Percentiles rank a stretch among this genome's conserved stretches.
Evolutionary conservation across 2,329 filamentous ascomycete species (phyloP).

Genomic region (Podosphaera xanthii): DNA sequence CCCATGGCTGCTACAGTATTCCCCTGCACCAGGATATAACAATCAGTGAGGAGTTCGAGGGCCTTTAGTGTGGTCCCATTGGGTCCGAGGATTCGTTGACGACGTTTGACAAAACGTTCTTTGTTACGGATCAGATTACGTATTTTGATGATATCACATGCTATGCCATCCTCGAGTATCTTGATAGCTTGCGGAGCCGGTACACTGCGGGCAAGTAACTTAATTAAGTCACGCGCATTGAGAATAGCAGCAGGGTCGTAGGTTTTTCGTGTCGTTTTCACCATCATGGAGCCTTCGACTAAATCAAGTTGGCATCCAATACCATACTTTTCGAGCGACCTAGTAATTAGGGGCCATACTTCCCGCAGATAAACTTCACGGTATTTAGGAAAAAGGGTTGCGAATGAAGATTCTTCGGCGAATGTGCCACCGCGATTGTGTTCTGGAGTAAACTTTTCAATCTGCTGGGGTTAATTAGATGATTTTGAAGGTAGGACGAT

Average conservation of each 20-base stretch:
- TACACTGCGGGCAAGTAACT: conserved; percentile 73
- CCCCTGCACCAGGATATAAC: conserved; percentile 87
- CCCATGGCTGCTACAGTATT: conserved; percentile 91
- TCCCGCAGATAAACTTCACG: conserved; percentile 84
- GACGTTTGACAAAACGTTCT: conserved; percentile 82
- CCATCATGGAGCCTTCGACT: conserved; percentile 88
- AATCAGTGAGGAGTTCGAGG: conserved; percentile 71
- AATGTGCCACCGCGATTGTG: conserved; percentile 76
- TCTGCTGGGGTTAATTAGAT: conserved; percentile 19
- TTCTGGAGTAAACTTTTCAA: conserved; percentile 63
- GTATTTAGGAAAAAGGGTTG: conserved; percentile 80
- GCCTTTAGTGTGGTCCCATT: conserved; percentile 86
- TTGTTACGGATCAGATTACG: conserved; percentile 77
- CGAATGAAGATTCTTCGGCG: conserved; percentile 79
- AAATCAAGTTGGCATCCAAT: conserved; percentile 85
- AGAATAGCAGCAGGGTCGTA: conserved; percentile 83
- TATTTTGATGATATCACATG: conserved; percentile 93
- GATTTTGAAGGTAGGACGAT: background rate
- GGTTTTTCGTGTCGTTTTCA: conserved; percentile 81
- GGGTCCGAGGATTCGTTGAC: conserved; percentile 79
- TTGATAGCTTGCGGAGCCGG: conserved; percentile 84
- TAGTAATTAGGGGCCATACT: conserved; percentile 78
- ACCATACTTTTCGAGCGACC: conserved; percentile 63
- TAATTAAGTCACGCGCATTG: conserved; percentile 85
- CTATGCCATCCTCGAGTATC: conserved; percentile 77